Evolutionary conservation across 2,329 filamentous ascomycete species (phyloP).

Genomic region (Paecilomyces dactylethromorphus): DNA sequence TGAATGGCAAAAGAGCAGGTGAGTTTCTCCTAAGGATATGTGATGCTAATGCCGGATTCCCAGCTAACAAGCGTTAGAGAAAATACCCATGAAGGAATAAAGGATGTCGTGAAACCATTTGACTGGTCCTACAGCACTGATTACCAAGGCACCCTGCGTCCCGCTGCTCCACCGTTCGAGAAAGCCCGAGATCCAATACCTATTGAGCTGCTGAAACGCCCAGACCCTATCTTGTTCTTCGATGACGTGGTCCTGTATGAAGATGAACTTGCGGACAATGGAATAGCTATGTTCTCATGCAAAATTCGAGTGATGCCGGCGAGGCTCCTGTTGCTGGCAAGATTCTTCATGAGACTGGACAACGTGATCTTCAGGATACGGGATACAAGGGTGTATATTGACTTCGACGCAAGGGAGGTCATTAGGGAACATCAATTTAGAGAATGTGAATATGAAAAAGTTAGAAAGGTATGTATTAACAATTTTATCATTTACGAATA

Average conservation of each 20-base stretch:
- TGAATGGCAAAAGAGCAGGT: slow-evolving; percentile 72
- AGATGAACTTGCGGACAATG: slow-evolving; percentile 96
- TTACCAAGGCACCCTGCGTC: slow-evolving; percentile 65
- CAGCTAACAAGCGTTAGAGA: slow-evolving; percentile 45
- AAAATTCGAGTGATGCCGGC: slow-evolving; percentile 92
- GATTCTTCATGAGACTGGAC: slow-evolving; percentile 90
- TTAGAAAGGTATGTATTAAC: slow-evolving; percentile 56
- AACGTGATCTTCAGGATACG: slow-evolving; percentile 80
- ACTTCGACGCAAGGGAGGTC: slow-evolving; percentile 72
- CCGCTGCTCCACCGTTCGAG: slow-evolving; percentile 32
- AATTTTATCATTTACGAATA: background rate
- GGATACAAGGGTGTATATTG: slow-evolving; percentile 87
- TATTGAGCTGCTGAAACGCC: slow-evolving; percentile 75
- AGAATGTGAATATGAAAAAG: slow-evolving; percentile 71
- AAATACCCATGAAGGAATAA: slow-evolving; percentile 77
- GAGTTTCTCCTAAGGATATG: slow-evolving; percentile 15
- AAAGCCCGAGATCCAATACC: slow-evolving; percentile 59
- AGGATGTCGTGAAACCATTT: slow-evolving; percentile 89
- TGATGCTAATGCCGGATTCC: background rate
- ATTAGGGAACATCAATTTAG: slow-evolving; percentile 86
- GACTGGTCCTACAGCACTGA: slow-evolving; percentile 96
- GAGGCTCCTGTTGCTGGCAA: slow-evolving; percentile 73
- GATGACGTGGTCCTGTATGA: slow-evolving; percentile 96
- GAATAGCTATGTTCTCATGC: slow-evolving; percentile 80
- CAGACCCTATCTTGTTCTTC: slow-evolving; percentile 93